Evolutionary conservation across 768 basidiomycete species (phyloP), one percentile per base, ranked within the genome.

Genomic region (Suillus brevipes): DNA sequence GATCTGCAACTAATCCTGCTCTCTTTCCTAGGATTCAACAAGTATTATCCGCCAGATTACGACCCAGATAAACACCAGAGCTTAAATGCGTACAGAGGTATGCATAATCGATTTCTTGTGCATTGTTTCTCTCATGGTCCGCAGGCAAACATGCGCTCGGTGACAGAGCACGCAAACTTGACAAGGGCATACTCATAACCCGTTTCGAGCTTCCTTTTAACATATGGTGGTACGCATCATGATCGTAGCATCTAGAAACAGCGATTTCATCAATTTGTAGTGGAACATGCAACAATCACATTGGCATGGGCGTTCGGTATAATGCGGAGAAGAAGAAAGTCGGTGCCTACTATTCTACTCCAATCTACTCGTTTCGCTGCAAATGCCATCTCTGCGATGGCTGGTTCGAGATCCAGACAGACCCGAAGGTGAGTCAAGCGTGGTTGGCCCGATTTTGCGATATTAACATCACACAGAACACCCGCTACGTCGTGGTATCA

Each of bases 261-360:
- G 55, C 59, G 65, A 56, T 58, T 18, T 58, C 43, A 43, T 23
- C 16, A 6, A 28, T 20, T 25, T 64, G 43, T 77, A 98, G 97
- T 72, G 94, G 89, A 40, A 90, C 90, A 79, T 99, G 97, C 79
- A 89, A 96, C 76, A 91, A 91, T 70, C 97, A 99, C 79, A 94
- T 99, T 60, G 97, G 97, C 13, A 97, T 97, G 87, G 97, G 97
- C 28, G 97, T 99, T 2, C 92, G 97, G n/a, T 99, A 98, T 82
- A 99, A 99, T 69, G 97, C 97, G 0, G 96, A 99, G 78, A 99
- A 99, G 86, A 91, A 91, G 81, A 98, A 97, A 77, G 86, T 98
- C 40, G 97, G 97, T 16, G 88, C 86, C 64, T 99, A 99, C 78
- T 95, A 91, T 74, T 93, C 94, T 7, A 98, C 96, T 0, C 92